A percentile compares a stretch with the other conserved stretches of the same genome.
phyloP scores from a whole-genome alignment of 2,329 filamentous ascomycete species.

The Ophioceras dolichostomum region DNA sequence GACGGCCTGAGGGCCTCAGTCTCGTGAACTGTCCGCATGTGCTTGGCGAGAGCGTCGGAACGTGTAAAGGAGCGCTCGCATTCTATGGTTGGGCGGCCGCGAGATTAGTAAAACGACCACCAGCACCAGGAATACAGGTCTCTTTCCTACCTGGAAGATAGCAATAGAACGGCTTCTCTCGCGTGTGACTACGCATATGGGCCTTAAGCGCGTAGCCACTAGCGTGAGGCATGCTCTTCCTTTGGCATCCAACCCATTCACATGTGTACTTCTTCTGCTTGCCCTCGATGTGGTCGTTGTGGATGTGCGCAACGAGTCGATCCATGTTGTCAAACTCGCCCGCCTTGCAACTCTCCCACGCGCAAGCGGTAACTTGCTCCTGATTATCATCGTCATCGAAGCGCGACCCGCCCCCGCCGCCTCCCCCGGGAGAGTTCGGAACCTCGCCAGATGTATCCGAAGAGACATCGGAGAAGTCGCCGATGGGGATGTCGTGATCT shows the following conservation, averaged over 20 bases:
- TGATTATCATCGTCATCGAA: slow-evolving; percentile 63
- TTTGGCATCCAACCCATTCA: slow-evolving; percentile 82
- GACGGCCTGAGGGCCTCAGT: slow-evolving; percentile 82
- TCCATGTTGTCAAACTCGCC: slow-evolving; percentile 74
- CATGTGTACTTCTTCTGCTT: slow-evolving; percentile 97
- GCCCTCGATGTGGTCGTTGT: slow-evolving; percentile 87
- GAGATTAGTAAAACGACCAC: background rate
- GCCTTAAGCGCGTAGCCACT: slow-evolving; percentile 93
- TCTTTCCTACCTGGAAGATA: slow-evolving; percentile 80
- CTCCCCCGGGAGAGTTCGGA: slow-evolving; percentile 52
- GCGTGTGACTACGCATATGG: slow-evolving; percentile 94
- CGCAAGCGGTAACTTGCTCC: slow-evolving; percentile 67
- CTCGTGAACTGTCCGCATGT: slow-evolving; percentile 98
- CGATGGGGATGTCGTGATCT: slow-evolving; percentile 32
- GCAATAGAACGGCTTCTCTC: slow-evolving; percentile 98
- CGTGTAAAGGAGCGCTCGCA: slow-evolving; percentile 95
- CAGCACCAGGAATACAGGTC: no score
- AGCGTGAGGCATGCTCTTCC: slow-evolving; percentile 85
- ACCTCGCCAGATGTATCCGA: slow-evolving; percentile 84
- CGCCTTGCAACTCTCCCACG: slow-evolving; percentile 62
- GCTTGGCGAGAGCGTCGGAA: slow-evolving; percentile 90
- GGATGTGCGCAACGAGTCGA: slow-evolving; percentile 68
- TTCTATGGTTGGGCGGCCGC: slow-evolving; percentile 40
- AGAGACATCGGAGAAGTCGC: slow-evolving; percentile 61
- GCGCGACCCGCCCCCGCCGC: slow-evolving; percentile 37